A percentile compares a stretch with the other conserved stretches of the same genome.
phyloP scores from a whole-genome alignment of 1,284 basidiomycete genomes.

The Pyrrhoderma noxium region DNA sequence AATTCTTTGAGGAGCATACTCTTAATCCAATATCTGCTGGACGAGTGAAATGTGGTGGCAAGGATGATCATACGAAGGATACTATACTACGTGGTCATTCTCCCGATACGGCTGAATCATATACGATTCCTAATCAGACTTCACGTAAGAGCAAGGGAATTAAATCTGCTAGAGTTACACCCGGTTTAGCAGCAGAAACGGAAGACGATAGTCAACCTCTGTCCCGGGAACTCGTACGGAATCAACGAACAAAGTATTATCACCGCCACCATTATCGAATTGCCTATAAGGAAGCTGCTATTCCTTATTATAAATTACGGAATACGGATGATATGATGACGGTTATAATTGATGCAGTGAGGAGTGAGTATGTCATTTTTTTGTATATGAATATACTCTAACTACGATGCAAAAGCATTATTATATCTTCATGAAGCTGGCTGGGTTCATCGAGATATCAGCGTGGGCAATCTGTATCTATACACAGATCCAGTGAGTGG shows the following conservation, averaged over 20 bases:
- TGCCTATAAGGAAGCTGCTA: slow-evolving; percentile 3
- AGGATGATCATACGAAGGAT: neutral
- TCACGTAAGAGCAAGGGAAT: too few relatives aligned
- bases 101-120: too few relatives aligned
- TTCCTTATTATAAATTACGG: neutral
- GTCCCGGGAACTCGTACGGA: too few relatives aligned
- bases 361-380: neutral
- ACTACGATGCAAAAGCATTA: too few relatives aligned
- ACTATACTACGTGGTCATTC: neutral
- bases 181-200: too few relatives aligned
- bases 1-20: neutral
- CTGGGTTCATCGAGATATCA: slow-evolving; percentile 9
- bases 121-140: too few relatives aligned
- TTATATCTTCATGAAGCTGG: neutral
- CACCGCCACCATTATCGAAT: slow-evolving; percentile 2
- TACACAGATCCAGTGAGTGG: neutral
- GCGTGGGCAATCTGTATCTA: slow-evolving; percentile 2
- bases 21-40: neutral
- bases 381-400: neutral
- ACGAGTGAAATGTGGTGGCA: neutral
- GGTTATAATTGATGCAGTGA: neutral
- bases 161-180: too few relatives aligned
- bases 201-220: too few relatives aligned
- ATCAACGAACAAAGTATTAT: too few relatives aligned
- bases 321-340: neutral